A percentile compares a stretch with the other conserved stretches of the same genome.
Evolutionary conservation across 306 rosid genomes (phyloP).

Genomic region (Crotalaria pallida): DNA sequence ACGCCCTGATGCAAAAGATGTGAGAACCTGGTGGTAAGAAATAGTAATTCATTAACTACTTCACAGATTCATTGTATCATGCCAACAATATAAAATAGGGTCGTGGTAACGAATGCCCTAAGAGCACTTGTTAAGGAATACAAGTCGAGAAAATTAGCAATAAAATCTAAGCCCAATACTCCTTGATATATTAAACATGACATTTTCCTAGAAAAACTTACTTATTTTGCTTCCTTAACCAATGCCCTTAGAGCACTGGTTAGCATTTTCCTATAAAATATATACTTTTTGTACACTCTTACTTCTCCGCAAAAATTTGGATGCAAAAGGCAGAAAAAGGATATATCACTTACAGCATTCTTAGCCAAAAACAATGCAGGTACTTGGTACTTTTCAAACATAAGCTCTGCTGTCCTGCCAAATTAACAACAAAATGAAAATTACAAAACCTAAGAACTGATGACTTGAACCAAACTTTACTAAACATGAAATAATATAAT

Average conservation of each 20-base stretch:
- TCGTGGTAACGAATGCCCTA: too few species aligned
- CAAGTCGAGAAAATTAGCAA: too few species aligned
- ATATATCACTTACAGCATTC: constrained; percentile 57
- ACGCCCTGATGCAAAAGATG: constrained; percentile 98
- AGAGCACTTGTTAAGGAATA: too few species aligned
- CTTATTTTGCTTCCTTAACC: too few species aligned
- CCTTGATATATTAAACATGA: too few species aligned
- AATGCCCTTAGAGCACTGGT: too few species aligned
- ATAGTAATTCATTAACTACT: neutral
- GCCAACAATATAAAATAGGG: neutral
- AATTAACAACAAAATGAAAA: constrained; percentile 12
- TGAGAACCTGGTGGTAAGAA: constrained; percentile 53
- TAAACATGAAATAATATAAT: neutral
- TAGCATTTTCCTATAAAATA: too few species aligned
- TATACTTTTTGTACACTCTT: too few species aligned
- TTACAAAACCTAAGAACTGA: neutral
- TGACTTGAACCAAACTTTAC: neutral
- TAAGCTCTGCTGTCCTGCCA: constrained; percentile 72
- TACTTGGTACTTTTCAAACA: constrained; percentile 79
- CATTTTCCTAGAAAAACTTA: too few species aligned
- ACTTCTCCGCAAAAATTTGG: too few species aligned
- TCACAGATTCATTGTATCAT: neutral
- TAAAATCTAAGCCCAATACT: too few species aligned
- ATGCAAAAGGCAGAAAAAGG: constrained; percentile 9
- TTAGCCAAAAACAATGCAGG: constrained; percentile 82